These are phyloP conservation scores for Castanea crenata DNA, from an alignment of 306 rosid species.

Conservation along the genomic window DNA sequence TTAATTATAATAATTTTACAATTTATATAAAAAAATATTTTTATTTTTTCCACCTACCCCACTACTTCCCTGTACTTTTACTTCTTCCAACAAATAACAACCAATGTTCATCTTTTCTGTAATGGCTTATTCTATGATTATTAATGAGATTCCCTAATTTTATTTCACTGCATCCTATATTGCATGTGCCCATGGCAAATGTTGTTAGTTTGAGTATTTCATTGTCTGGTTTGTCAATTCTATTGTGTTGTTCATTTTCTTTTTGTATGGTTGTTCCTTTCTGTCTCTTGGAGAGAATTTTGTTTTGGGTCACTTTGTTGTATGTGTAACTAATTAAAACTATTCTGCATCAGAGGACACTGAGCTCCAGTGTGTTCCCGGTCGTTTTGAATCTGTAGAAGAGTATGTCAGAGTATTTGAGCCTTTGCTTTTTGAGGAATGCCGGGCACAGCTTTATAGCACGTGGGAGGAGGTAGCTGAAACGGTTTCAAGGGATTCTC, in stretches of 20 bases:
- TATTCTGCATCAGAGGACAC: slow-evolving; percentile 69
- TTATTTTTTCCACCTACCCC: not conserved
- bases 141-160: not conserved
- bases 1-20: not conserved
- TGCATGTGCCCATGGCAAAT: not conserved
- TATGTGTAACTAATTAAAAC: slow-evolving; percentile 27
- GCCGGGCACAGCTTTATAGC: slow-evolving; percentile 96
- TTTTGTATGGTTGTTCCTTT: slow-evolving; percentile 4
- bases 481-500: slow-evolving; percentile 79
- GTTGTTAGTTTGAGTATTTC: not conserved
- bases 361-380: slow-evolving; percentile 92
- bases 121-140: not conserved
- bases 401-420: slow-evolving; percentile 89
- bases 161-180: not conserved
- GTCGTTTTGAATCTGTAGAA: slow-evolving; percentile 87
- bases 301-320: slow-evolving; percentile 5
- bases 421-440: slow-evolving; percentile 98
- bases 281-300: slow-evolving; percentile 12
- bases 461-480: slow-evolving; percentile 94
- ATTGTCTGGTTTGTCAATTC: not conserved
- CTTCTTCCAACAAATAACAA: not conserved
- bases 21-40: not conserved
- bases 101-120: not conserved
- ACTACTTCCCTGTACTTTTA: not conserved
- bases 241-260: slow-evolving; percentile 5